Evolutionary conservation across 768 basidiomycete genomes (phyloP).

Genomic region (Podaxis rugospora): DNA sequence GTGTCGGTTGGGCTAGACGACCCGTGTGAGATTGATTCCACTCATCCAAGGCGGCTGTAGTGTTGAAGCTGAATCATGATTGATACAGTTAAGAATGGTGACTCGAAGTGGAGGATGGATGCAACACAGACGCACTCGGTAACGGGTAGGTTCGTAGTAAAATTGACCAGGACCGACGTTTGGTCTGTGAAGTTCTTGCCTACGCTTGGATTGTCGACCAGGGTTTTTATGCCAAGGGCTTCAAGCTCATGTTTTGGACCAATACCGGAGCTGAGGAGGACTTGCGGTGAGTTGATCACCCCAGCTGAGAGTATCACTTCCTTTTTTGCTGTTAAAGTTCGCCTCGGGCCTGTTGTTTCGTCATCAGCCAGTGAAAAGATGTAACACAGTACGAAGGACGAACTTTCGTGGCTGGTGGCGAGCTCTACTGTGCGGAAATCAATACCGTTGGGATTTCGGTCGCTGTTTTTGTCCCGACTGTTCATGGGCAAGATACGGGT

Average conservation of each 20-base stretch:
- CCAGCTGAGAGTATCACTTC: conserved; percentile 35
- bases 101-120: no score
- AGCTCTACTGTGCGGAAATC: not conserved
- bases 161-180: conserved; percentile 10
- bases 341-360: not conserved
- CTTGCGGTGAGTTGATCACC: conserved; percentile 24
- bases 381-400: not conserved
- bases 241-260: conserved; percentile 20
- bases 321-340: conserved; percentile 20
- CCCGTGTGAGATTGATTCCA: conserved; percentile 1
- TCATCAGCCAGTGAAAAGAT: not conserved
- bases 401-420: not conserved
- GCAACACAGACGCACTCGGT: conserved; percentile 1
- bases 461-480: conserved; percentile 19
- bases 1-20: not conserved
- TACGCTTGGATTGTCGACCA: conserved; percentile 14
- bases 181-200: conserved; percentile 22
- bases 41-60: not conserved
- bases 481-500: conserved; percentile 18
- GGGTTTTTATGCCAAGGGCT: conserved; percentile 14
- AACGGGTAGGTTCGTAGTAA: conserved; percentile 10
- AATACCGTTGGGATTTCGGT: conserved; percentile 13
- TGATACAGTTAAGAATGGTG: no score
- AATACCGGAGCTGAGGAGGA: conserved; percentile 30
- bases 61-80: not conserved